Evolutionary conservation across 306 rosid species (phyloP), one percentile per base, ranked within the genome.

Genomic region (Crataegus laevigata): DNA sequence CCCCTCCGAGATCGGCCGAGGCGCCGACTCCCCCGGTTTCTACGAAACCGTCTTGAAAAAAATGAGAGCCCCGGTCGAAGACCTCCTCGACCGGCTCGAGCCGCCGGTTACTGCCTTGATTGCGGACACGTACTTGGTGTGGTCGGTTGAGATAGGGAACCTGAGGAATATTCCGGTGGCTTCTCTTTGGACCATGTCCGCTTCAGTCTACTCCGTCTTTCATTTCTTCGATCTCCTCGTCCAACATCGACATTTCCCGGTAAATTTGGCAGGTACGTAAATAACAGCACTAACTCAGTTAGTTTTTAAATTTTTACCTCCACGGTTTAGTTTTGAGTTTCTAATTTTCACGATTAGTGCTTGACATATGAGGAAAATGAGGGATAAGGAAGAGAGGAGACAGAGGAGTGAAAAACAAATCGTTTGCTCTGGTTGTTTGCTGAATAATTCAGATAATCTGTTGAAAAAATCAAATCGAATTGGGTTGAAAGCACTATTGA

Each of bases 101-200:
- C 74, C 47, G 18, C 47, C 74, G 21, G 47, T 69, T 15, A 11
- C 62, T 0, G 63, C 29, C 6, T 51, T 70, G 74, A 70, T 70
- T 3, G 63, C 63, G 45, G 74, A 70, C 38, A 70, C 74, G 19
- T 50, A 70, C n/a, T 21, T 70, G 43, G 45, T 52, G 19, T 70
- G 74, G 74, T 51, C 62, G 18, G 43, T 52, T 21, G 74, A 50
- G 62, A 70, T 70, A 2, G 73, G 73, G 43, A 70, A 70, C 7
- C 6, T 5, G n/a, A 69, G 73, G 61, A 69, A 50, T 47, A 69
- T 69, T 28, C 73, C 61, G 61, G 73, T 50, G 19, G 73, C 73
- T 47, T 69, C 73, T 17, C 60, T 69, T 47, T 69, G 73, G 73
- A 68, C 58, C 28, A 68, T 68, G 72, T 68, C 72, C 22, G 72